A percentile compares a stretch with the other conserved stretches of the same genome.
These are phyloP conservation scores for Pseudophaeomoniella oleicola DNA, from an alignment of 2,329 filamentous ascomycete genomes.

Conservation along the genomic window DNA sequence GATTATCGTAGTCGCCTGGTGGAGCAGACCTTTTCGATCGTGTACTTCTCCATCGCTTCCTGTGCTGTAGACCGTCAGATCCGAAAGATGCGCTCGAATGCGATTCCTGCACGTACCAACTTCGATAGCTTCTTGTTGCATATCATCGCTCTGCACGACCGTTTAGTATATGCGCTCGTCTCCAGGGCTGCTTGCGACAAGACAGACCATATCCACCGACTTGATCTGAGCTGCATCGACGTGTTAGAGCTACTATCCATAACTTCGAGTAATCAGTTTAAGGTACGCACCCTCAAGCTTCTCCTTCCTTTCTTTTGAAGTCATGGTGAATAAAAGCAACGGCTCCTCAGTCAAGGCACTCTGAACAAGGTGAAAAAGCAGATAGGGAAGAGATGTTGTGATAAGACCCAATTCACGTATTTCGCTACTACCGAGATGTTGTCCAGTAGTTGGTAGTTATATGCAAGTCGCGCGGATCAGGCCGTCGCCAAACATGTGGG, in stretches of 20 bases:
- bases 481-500: too few species aligned
- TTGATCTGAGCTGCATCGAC: slow-evolving; percentile 70
- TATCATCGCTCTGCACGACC: slow-evolving; percentile 69
- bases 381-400: too few species aligned
- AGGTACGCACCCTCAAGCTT: slow-evolving; percentile 56
- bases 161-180: slow-evolving; percentile 9
- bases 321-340: slow-evolving; percentile 15
- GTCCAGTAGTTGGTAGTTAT: too few species aligned
- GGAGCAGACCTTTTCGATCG: slow-evolving; percentile 55
- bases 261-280: not conserved
- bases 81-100: slow-evolving; percentile 1
- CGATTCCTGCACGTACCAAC: slow-evolving; percentile 78
- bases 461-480: too few species aligned
- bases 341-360: too few species aligned
- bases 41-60: slow-evolving; percentile 57
- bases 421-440: too few species aligned
- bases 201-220: slow-evolving; percentile 87
- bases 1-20: not conserved
- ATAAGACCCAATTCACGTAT: too few species aligned
- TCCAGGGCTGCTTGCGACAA: slow-evolving; percentile 5
- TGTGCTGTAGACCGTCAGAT: slow-evolving; percentile 36
- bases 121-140: slow-evolving; percentile 92
- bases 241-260: slow-evolving; percentile 4
- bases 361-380: too few species aligned
- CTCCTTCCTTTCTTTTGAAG: slow-evolving; percentile 43